A percentile compares a stretch with the other conserved stretches of the same genome.
Evolutionary conservation across 768 basidiomycete genomes (phyloP).

Genomic region (Suillus ampliporus): DNA sequence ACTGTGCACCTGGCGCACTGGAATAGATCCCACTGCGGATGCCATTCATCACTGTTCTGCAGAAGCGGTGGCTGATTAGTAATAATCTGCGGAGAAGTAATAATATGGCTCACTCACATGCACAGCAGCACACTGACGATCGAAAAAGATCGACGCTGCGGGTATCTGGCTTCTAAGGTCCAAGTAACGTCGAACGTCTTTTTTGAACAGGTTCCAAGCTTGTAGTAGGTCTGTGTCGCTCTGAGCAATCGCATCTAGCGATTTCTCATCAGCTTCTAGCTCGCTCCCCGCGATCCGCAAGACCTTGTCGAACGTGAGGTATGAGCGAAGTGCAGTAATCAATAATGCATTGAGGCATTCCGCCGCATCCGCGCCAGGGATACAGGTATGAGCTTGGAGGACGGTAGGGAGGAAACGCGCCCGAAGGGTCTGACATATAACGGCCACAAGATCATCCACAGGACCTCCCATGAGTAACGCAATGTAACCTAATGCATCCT

Average conservation of each 20-base stretch:
- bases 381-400: conserved; percentile 6
- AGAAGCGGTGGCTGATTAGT: not conserved
- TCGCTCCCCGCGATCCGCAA: conserved; percentile 8
- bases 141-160: conserved; percentile 5
- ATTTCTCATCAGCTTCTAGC: conserved; percentile 6
- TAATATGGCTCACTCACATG: not conserved
- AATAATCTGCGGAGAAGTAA: not conserved
- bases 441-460: conserved; percentile 8
- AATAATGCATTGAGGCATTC: conserved; percentile 10
- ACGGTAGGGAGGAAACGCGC: conserved; percentile 5
- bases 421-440: conserved; percentile 9
- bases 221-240: conserved; percentile 1
- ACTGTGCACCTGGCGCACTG: conserved; percentile 10
- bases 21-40: conserved; percentile 9
- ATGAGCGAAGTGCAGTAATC: conserved; percentile 8
- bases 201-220: conserved; percentile 2
- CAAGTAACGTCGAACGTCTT: not conserved
- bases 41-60: conserved; percentile 10
- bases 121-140: conserved; percentile 7
- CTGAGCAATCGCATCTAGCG: conserved; percentile 9
- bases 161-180: conserved; percentile 9
- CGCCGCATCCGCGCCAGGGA: not conserved
- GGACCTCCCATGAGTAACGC: conserved; percentile 7
- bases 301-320: conserved; percentile 9
- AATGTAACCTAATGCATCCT: conserved; percentile 10